Conservation (phyloP, 257 asterid genomes). For the Voacanga thouarsii region DNA sequence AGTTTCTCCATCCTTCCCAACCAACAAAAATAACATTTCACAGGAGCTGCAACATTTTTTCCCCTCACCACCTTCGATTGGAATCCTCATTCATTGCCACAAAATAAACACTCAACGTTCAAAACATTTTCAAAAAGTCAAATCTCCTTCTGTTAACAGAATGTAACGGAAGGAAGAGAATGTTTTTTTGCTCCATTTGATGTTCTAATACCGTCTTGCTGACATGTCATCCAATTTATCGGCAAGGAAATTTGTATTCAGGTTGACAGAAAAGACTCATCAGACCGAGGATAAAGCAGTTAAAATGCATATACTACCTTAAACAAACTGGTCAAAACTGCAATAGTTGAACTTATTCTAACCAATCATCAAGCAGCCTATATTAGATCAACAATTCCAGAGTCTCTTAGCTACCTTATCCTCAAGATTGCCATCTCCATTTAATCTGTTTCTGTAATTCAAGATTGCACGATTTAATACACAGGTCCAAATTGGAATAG, state of each 20-base stretch:
- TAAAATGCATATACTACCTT: not conserved
- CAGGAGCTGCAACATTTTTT: not conserved
- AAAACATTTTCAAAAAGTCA: not conserved
- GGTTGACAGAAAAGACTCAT: not conserved
- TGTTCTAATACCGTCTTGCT: not conserved
- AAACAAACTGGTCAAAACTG: not conserved
- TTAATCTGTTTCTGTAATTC: conserved; percentile 32
- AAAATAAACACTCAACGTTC: not conserved
- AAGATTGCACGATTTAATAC: conserved; percentile 75
- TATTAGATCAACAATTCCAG: conserved; percentile 7
- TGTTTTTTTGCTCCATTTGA: not conserved
- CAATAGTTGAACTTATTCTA: not conserved
- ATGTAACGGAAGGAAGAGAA: not conserved
- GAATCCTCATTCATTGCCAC: not conserved
- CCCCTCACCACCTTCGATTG: not conserved
- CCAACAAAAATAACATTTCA: not conserved
- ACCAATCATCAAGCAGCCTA: not conserved
- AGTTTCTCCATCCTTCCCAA: not conserved
- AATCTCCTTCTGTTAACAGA: not conserved
- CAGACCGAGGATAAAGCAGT: not conserved
- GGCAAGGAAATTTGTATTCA: not conserved
- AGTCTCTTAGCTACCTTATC: conserved; percentile 41
- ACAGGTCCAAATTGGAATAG: conserved; percentile 97
- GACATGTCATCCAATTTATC: not conserved
- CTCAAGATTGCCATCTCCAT: conserved; percentile 15